Base-by-base conservation (phyloP, 768 basidiomycete species). In the Mycena indigotica region DNA sequence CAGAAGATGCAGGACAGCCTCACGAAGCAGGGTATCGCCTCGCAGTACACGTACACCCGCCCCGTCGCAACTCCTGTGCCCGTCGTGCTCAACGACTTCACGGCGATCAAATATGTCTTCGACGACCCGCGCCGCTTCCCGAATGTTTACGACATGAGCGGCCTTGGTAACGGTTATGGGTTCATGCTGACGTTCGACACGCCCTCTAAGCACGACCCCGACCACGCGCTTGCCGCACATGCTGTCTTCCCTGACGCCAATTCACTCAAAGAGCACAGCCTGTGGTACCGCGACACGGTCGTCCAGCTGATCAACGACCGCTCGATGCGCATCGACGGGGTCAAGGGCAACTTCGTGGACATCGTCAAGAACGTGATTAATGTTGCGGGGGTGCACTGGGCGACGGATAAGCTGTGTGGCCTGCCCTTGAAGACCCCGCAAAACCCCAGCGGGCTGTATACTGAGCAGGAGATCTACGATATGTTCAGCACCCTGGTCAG, bases 361-460 rank as follows among this genome's bases (percentile, higher is more conserved):
- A 70, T 81, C 59, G 76, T 79, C 26, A 68, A 71, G 39, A 73
- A 78, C 56, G 77, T 80, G 5, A 70, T 77, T 66, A 79, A 79
- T 57, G 59, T 73, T 15, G 67, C 72, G n/a, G 67, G 70, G 5
- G 70, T 76, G 2, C 72, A 76, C 50, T 81, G 78, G 78, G 75
- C 75, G 5, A 72, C 76, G 4, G 72, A 75, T 59, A 62, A 68
- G 40, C 55, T 80, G 75, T 68, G 73, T 35, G 78, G 78, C 2
- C 66, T 80, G 8, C 67, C 73, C 16, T 59, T 79, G 25, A 80
- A 80, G 66, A 77, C 77, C 38, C 64, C 69, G 39, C 68, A 67
- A 29, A 73, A 74, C 28, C 73, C 76, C 1, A 58, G 58, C 3
- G 79, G 77, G 1, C 28, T 73, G 28, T 73, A 72, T 64, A 78